phyloP scores from a whole-genome alignment of 2,329 filamentous ascomycete species.

The Trichoderma sp. region DNA sequence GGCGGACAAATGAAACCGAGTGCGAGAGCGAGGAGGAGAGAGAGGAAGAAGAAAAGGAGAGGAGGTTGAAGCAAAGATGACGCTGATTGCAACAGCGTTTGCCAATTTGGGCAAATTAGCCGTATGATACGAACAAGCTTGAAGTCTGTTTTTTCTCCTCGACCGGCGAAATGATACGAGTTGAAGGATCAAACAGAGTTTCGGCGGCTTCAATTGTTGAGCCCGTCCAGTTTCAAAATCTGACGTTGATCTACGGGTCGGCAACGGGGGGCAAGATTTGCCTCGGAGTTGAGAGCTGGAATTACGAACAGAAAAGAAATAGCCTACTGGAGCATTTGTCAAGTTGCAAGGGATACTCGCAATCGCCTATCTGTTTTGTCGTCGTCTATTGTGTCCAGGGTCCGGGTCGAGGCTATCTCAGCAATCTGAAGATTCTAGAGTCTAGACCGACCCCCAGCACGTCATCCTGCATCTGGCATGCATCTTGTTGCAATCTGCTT shows the following conservation, averaged over 20 bases:
- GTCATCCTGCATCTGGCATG: conserved; percentile 1
- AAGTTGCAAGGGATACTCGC: not conserved
- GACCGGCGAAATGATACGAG: not conserved
- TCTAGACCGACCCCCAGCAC: not conserved
- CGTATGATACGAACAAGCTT: not conserved
- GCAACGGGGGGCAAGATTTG: not conserved
- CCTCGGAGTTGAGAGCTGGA: not conserved
- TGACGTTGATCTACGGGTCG: not conserved
- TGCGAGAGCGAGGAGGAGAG: not conserved
- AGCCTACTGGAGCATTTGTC: not conserved
- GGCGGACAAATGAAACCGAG: not conserved
- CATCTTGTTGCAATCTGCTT: not conserved
- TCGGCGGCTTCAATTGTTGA: not conserved
- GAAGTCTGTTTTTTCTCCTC: not conserved
- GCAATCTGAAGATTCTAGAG: not conserved
- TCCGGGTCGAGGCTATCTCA: not conserved
- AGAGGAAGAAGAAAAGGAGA: not conserved
- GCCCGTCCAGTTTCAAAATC: not conserved
- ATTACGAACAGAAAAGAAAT: not conserved
- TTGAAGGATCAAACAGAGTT: not conserved
- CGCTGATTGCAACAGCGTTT: not conserved
- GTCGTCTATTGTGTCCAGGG: not conserved
- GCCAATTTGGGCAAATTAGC: not conserved
- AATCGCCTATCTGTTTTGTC: not conserved
- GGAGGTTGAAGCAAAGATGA: not conserved